Conservation (phyloP, 768 basidiomycete species). For the Lactifluus subvellereus region DNA sequence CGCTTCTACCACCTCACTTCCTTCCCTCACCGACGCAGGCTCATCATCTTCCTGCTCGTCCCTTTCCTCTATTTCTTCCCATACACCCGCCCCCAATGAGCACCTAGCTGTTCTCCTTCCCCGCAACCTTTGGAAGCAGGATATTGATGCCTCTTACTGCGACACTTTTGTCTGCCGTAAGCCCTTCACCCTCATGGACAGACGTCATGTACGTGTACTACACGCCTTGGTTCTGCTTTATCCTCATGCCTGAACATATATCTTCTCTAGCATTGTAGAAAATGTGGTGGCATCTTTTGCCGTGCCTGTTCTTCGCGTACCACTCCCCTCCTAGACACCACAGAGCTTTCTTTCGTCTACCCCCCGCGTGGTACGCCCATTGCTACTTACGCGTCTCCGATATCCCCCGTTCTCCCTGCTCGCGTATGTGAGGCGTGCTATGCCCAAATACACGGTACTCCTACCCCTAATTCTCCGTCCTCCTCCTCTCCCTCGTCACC, state of each 20-base stretch:
- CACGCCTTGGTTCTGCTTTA: background rate
- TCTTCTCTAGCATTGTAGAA: conserved; percentile 62
- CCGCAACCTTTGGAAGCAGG: conserved; percentile 72
- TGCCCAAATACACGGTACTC: conserved; percentile 62
- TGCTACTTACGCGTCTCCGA: conserved; percentile 48
- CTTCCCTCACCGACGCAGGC: conserved; percentile 25
- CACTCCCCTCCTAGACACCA: conserved; percentile 67
- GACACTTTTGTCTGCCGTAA: conserved; percentile 69
- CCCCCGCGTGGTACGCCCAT: conserved; percentile 68
- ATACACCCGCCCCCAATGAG: conserved; percentile 44
- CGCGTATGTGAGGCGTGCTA: conserved; percentile 76
- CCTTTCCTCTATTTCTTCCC: conserved; percentile 12
- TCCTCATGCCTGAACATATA: background rate
- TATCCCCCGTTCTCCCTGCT: conserved; percentile 48
- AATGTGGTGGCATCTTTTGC: conserved; percentile 79
- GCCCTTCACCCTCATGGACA: conserved; percentile 61
- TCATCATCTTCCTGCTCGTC: conserved; percentile 28
- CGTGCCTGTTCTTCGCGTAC: conserved; percentile 50
- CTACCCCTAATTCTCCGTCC: conserved; percentile 33
- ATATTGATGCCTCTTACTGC: conserved; percentile 54
- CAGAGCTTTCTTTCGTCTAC: conserved; percentile 60
- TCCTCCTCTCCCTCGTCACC: conserved; percentile 26
- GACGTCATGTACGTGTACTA: conserved; percentile 57
- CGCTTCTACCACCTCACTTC: conserved; percentile 24
- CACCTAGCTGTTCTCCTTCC: conserved; percentile 74